Base-by-base conservation (phyloP, 306 rosid genomes). In the Prunus armeniaca region DNA sequence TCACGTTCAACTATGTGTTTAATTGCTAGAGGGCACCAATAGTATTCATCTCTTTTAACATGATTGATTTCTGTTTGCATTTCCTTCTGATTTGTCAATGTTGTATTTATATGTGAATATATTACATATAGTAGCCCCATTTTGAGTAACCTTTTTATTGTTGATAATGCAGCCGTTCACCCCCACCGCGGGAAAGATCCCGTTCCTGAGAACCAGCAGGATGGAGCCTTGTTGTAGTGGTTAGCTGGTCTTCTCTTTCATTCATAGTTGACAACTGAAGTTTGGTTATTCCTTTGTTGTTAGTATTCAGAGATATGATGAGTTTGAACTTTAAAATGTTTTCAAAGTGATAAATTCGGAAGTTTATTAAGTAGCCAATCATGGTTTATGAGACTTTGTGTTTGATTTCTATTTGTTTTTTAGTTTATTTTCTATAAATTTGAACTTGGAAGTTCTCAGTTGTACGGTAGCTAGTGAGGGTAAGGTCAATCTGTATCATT, bases 101-200 rank as follows among this genome's bases (percentile, higher is more conserved):
- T 51, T 78, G 14, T 67, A 65, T 50, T 49, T 25, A 3, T 9
- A 32, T 12, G 65, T 47, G 2, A 28, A 10, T 22, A 18, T 15
- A 34, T 17, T 27, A 10, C 50, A 32, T 7, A 13, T 49, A 4
- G 27, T 51, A 54, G 30, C 51, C 25, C 19, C 65, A 18, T 55
- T 43, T 54, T 85, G 56, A 82, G 55, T 61, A 8, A 38, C 46
- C 12, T 55, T 56, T 65, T 28, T 73, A 9, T 56, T 73, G 19
- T 30, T 78, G 49, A 76, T 69, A 34, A 45, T 80, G 89, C 91
- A 91, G 97, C 83, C 92, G 87, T 73, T 91, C 92, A 19, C 91
- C 94, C 2, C 92, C 87, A 50, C 82, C 81, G 2, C 73, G 83
- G 27, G 91, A 85, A 24, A 82, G 80, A 74, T 87, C 93, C 3